Evolutionary conservation across 225 moss, liverwort and hornwort species (phyloP), one percentile per base, ranked within the genome.

Genomic region (Physcomitrellopsis africana): DNA sequence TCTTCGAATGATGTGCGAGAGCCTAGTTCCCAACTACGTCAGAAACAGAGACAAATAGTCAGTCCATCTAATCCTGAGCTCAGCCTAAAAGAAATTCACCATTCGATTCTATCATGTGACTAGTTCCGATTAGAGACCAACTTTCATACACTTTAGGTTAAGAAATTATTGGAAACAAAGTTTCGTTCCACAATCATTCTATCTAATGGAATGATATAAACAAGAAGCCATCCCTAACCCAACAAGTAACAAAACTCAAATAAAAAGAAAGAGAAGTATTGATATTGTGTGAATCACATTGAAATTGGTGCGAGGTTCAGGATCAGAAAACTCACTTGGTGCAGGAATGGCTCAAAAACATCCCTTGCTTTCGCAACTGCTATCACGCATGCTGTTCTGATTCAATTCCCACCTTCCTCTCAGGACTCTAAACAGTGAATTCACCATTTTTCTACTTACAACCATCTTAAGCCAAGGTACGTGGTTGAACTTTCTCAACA

Each of bases 341-440:
- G 93, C 56, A 94, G 76, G 76, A 93, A 99, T 22, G 97, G 97
- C 84, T 99, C 97, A 76, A 99, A 94, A 32, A 99, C 91, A 81
- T 99, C 97, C 82, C 95, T 86, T 16, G 97, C 97, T 82, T 99
- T 99, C n/a, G 93, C 93, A 77, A 99, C 97, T 59, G 97, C 94
- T 68, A 99, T 99, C 65, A 99, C 97, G 85, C 97, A 96, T 42
- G 97, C 97, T 67, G 94, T 99, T 81, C 96, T 96, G 96, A 72
- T 84, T 80, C 74, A 82, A 53, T 61, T 20, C 72, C 67, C 68
- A 48, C 41, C 37, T 23, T 56, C 65, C 49, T 58, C 75, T 84
- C 84, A 81, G 78, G 41, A 54, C 67, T 47, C 47, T 27, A 58
- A 9, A 67, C 42, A 70, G 49, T 26, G 46, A 75, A 74, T 60